phyloP scores from a whole-genome alignment of 148 eudicot species.

The Vaccinium myrtillus region DNA sequence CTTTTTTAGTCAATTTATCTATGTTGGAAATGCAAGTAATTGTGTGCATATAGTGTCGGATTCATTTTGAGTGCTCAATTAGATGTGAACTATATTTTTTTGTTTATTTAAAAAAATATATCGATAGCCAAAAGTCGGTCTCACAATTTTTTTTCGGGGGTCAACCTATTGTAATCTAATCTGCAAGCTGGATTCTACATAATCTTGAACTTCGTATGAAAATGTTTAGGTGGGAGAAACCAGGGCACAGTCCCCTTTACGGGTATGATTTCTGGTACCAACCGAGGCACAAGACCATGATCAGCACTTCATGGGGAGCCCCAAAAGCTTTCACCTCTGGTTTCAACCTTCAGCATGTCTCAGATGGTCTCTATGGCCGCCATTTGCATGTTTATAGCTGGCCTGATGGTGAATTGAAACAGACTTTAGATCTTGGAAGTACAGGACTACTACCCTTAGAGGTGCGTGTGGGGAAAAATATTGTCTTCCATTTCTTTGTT shows the following conservation, averaged over 20 bases:
- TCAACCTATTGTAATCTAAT: background rate
- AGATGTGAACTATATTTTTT: background rate
- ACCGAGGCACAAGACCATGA: constrained; percentile 94
- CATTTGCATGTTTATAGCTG: constrained; percentile 89
- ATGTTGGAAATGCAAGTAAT: background rate
- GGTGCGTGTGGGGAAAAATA: constrained; percentile 32
- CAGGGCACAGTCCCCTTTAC: constrained; percentile 83
- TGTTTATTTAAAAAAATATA: background rate
- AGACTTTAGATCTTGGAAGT: constrained; percentile 88
- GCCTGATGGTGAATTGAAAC: constrained; percentile 92
- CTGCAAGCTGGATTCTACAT: background rate
- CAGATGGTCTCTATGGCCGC: constrained; percentile 91
- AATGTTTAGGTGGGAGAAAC: constrained; percentile 88
- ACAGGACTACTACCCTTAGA: constrained; percentile 87
- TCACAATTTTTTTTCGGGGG: background rate
- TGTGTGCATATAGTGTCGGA: background rate
- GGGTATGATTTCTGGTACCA: constrained; percentile 99
- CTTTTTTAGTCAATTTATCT: background rate
- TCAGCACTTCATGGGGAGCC: constrained; percentile 98
- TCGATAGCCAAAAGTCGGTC: background rate
- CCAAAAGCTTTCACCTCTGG: constrained; percentile 91
- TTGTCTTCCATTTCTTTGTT: background rate
- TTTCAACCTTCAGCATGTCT: constrained; percentile 84
- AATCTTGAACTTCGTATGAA: background rate
- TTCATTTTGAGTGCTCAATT: background rate